Base-by-base conservation (phyloP, 495 filamentous ascomycete genomes). In the Neurospora tetrasperma region DNA sequence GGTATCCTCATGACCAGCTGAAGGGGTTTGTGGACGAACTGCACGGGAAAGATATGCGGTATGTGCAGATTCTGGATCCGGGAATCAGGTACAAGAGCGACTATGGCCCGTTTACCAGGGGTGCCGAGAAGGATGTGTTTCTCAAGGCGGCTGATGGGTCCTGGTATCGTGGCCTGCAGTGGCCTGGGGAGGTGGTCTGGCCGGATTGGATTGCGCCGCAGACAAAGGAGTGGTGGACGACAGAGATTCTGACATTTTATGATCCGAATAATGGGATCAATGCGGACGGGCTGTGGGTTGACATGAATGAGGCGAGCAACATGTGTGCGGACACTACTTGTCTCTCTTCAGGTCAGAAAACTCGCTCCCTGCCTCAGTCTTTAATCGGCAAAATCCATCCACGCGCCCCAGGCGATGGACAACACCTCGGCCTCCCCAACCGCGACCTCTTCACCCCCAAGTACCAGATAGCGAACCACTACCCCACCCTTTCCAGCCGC, bases 201-300 rank as follows among this genome's bases (percentile, higher is more conserved):
- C 93, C 93, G 0, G 94, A 97, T 80, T 96, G 93, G 94, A 94
- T 96, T 78, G 84, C 90, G 62, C 85, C 89, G 0, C 85, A 85
- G 31, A 88, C 88, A 0, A 85, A 90, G 70, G 79, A 80, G 0
- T 97, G 89, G 82, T 97, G 94, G 94, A 90, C 89, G 71, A 83
- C 82, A 20, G 90, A 96, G 78, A 93, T 96, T 78, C 75, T 71
- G 16, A 73, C 74, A 1, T 95, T 96, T 83, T 97, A 96, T 81
- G 78, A 86, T 76, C 74, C 88, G 0, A 75, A 86, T 0, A 84
- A 78, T 0, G 94, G 93, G 35, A 85, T 97, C 9, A 88, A 95
- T 77, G 91, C 96, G 71, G 94, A 97, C 76, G 94, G 88, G 0
- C 85, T 96, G 20, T 97, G 94, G 94, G 93, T 94, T 68, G 92